Conservation (phyloP, 768 basidiomycete species). For the Trametes villosa region DNA sequence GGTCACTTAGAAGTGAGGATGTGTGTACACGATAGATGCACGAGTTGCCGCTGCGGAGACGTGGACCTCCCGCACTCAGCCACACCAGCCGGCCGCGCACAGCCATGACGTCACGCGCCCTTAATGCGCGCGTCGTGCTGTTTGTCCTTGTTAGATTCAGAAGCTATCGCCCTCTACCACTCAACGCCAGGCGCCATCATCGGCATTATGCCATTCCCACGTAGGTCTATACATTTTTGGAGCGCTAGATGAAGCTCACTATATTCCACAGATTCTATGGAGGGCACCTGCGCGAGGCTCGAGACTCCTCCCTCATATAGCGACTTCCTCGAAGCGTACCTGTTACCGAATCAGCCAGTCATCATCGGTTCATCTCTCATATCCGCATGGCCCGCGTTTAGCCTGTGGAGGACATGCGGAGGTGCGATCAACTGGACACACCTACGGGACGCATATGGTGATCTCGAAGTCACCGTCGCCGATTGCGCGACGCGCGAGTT, state of each 20-base stretch:
- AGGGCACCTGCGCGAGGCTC: not conserved
- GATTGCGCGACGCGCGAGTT: slow-evolving; percentile 31
- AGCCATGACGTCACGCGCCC: slow-evolving; percentile 11
- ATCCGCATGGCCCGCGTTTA: slow-evolving; percentile 26
- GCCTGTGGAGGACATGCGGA: slow-evolving; percentile 18
- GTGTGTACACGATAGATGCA: not conserved
- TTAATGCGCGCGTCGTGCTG: not conserved
- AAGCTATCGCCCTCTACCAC: slow-evolving; percentile 16
- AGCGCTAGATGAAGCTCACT: too few relatives aligned
- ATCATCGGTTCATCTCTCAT: slow-evolving; percentile 28
- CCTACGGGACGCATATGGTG: slow-evolving; percentile 25
- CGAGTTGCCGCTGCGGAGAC: not conserved
- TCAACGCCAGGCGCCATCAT: not conserved
- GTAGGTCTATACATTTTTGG: too few relatives aligned
- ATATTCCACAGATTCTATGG: not conserved
- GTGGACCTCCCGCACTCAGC: slow-evolving; percentile 1
- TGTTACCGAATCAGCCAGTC: slow-evolving; percentile 31
- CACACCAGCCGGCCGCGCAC: not conserved
- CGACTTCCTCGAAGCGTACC: slow-evolving; percentile 27
- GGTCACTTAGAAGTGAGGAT: not conserved
- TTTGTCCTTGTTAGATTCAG: slow-evolving; percentile 18
- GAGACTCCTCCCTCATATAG: slow-evolving; percentile 20
- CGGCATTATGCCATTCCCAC: too few relatives aligned
- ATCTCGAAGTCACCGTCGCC: slow-evolving; percentile 28
- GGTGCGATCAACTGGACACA: slow-evolving; percentile 26